Evolutionary conservation across 148 eudicot species (phyloP), one percentile per base, ranked within the genome.

Genomic region (Bassia scoparia): DNA sequence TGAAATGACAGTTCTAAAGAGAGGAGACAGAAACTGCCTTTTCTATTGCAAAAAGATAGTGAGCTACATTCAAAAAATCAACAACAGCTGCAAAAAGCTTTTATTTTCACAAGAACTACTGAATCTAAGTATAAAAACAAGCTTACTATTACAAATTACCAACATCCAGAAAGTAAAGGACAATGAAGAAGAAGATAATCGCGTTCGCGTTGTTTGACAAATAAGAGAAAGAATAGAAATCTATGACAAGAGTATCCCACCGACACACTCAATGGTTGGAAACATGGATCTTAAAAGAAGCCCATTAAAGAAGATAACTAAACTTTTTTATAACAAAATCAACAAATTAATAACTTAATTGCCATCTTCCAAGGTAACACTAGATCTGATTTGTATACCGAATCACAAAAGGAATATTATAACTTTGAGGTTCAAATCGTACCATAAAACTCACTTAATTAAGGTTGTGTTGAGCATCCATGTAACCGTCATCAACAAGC

Each of bases 391-490:
- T 38, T 43, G 78, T 78, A 73, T 60, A 50, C 33, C 69, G 62
- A 52, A 74, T 79, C 56, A 62, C 55, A 69, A 59, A 58, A 58
- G 8, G 41, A 55, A 26, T n/a, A 49, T 11, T 23, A 49, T 55
- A 48, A 52, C 15, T 7, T 73, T 17, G 62, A 52, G 77, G n/a
- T 50, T 74, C 70, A 56, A 55, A 69, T n/a, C 17, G 65, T 70
- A 75, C 70, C 67, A 55, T 24, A 41, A 66, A n/a, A n/a, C n/a
- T n/a, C n/a, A 66, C 33, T 66, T 12, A 29, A 37, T 81, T 79
- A 90, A 75, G 98, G 97, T 72, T 90, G 97, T 93, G 97, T 76
- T 93, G 97, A 76, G 98, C 92, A 83, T 93, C 98, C 92, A 93
- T 78, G 83, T 81, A 93, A 3, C 97, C 97, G 53, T 89, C 95